Base-by-base conservation (phyloP, 176 grass and related monocot species). In the Calamus simplicifolius region DNA sequence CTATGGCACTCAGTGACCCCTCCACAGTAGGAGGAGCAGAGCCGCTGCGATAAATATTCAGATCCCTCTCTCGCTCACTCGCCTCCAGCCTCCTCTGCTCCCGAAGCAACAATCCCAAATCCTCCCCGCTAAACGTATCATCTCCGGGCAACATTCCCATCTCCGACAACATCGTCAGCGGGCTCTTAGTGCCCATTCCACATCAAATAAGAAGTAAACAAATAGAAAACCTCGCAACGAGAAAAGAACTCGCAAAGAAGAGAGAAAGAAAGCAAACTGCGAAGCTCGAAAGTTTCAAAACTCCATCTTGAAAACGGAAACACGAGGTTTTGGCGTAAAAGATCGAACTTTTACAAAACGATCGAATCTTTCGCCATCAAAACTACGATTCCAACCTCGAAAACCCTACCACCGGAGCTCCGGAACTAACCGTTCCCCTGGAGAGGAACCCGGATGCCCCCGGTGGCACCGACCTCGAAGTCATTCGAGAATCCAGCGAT, bases 11-110 rank as follows among this genome's bases (percentile, higher is more conserved):
- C 52, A 59, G 49, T 23, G 35, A 69, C 27, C 77, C 72, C 54
- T 95, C 81, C 0, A 89, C 78, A 6, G 80, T 82, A 1, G 85
- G 85, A 57, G 85, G 89, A 28, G 89, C 82, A 7, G 89, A 89
- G 69, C 85, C 85, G 58, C 79, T 95, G 19, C 85, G 85, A 68
- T 81, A 89, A 31, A 81, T 64, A 73, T 89, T 81, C 3, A 89
- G 67, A 59, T 89, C 82, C 55, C 75, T 72, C 54, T 82, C 82
- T 54, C 55, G 63, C 58, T 67, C 63, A 25, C 14, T 58, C 54
- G 56, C 73, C 43, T 35, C 56, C 64, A 59, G 63, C 49, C 63
- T 65, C 49, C 56, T 27, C 64, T 64, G 62, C 62, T 64, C 62
- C 18, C 35, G 62, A 15, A 64, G 43, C 5, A 64, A 16, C 21